phyloP scores from a whole-genome alignment of 106 monocot genomes.

The Chionographis japonica region DNA sequence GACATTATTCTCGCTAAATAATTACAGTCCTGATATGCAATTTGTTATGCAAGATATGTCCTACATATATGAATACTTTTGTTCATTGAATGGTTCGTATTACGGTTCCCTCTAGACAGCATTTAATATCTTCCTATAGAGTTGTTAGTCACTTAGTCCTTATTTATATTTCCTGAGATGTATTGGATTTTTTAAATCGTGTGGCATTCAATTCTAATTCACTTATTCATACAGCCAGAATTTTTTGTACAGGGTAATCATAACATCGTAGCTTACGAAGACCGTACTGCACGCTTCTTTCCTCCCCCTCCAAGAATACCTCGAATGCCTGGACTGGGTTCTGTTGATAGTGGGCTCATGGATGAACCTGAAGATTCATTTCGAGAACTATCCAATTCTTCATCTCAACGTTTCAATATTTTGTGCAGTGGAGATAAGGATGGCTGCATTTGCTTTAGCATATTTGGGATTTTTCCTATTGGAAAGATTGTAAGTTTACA shows the following conservation, averaged over 20 bases:
- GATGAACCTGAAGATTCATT: conserved; percentile 71
- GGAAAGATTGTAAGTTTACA: conserved; percentile 79
- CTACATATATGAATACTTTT: too few species aligned
- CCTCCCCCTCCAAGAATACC: conserved; percentile 88
- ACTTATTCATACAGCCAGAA: neutral
- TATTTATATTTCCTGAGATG: too few species aligned
- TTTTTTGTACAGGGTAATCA: conserved; percentile 26
- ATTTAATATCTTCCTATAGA: neutral
- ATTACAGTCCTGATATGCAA: too few species aligned
- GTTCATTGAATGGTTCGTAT: too few species aligned
- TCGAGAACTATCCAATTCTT: conserved; percentile 54
- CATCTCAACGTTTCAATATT: conserved; percentile 71
- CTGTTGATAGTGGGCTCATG: conserved; percentile 55
- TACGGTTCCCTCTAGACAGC: neutral
- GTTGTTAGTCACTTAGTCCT: too few species aligned
- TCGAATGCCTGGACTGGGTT: conserved; percentile 68
- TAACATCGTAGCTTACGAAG: conserved; percentile 48
- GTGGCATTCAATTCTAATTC: neutral
- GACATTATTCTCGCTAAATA: too few species aligned
- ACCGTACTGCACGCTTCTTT: conserved; percentile 85
- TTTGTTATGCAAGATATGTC: too few species aligned
- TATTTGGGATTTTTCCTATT: conserved; percentile 94
- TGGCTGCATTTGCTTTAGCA: conserved; percentile 90
- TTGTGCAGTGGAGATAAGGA: conserved; percentile 87
- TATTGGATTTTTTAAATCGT: neutral